phyloP scores from a whole-genome alignment of 352 stramenopile genomes.

The Phytopythium aichiense region DNA sequence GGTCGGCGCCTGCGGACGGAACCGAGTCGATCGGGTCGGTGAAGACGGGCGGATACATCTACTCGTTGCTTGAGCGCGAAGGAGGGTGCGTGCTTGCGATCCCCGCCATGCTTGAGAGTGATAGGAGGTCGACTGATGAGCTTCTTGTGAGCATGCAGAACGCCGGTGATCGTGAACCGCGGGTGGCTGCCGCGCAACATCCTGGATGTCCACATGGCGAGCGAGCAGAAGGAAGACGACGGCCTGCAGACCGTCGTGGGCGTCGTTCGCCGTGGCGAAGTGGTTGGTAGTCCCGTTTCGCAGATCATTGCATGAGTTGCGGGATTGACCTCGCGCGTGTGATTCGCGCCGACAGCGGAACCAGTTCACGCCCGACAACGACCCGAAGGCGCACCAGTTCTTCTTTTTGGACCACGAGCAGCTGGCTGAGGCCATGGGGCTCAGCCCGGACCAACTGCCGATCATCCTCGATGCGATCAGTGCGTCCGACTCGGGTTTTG shows the following conservation, averaged over 20 bases:
- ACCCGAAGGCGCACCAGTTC: conserved; percentile 67
- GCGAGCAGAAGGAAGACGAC: conserved; percentile 50
- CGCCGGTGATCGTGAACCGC: conserved; percentile 81
- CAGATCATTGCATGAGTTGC: background rate
- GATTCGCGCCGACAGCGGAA: conserved; percentile 44
- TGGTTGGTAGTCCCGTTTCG: conserved; percentile 27
- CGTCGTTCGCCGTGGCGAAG: conserved; percentile 76
- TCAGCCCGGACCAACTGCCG: conserved; percentile 54
- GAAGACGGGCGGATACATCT: conserved; percentile 84
- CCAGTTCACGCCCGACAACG: conserved; percentile 79
- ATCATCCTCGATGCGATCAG: conserved; percentile 76
- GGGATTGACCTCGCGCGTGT: background rate
- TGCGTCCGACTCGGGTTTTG: conserved; percentile 13
- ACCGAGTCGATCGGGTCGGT: conserved; percentile 74
- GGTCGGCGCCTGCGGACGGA: conserved; percentile 73
- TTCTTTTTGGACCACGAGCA: conserved; percentile 83
- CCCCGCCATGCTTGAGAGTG: background rate
- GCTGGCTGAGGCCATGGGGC: conserved; percentile 69
- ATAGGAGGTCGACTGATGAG: background rate
- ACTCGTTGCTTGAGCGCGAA: conserved; percentile 69
- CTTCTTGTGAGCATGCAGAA: conserved; percentile 27
- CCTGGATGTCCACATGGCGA: conserved; percentile 63
- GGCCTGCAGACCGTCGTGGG: conserved; percentile 54
- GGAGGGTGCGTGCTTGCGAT: conserved; percentile 37
- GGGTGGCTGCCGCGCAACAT: conserved; percentile 79